Evolutionary conservation across 2,329 filamentous ascomycete genomes (phyloP), one percentile per base, ranked within the genome.

Genomic region (Cercospora sp.): DNA sequence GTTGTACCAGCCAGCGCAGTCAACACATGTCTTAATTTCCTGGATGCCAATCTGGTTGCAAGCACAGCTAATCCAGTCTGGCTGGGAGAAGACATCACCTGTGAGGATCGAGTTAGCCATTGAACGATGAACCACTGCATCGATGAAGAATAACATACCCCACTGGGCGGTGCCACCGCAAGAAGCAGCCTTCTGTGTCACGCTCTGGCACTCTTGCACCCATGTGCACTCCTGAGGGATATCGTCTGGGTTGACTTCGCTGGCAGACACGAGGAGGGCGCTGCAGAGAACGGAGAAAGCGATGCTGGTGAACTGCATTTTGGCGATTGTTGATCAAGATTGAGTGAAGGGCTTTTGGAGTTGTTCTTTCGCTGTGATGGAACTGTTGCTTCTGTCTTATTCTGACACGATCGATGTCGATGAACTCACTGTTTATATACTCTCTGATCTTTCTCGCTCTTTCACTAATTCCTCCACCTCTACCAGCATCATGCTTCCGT

Each of bases 241-340:
- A 33, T 64, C 62, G 33, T 64, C 51, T 26, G 12, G 2, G 62
- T 64, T 64, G 51, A 64, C 31, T 9, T 64, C 62, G 4, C 36
- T 39, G 10, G 13, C 62, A 20, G 62, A 3, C 1, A 45, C 31
- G 13, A 64, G 5, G 33, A 30, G 20, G 3, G 62, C 51, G 62
- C 51, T 59, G 51, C 53, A 45, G 33, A 62, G 36, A 3, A 51
- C 16, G 42, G 28, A 64, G 62, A 64, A 30, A 5, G 53, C 51
- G 53, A 28, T 18, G 62, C 8, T 9, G 12, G 60, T 48, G 26
- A 62, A 62, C n/a, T 42, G 60, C 60, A 62, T 58, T 23, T 23
- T 55, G 48, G 31, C 33, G 16, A 13, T 18, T 51, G 31, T 30
- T 28, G 12, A 20, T 20, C 10, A 4, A 20, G 5, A 3, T 51